A percentile compares a stretch with the other conserved stretches of the same genome.
phyloP scores from a whole-genome alignment of 2,329 filamentous ascomycete species.

The Cercospora zeae-maydis region DNA sequence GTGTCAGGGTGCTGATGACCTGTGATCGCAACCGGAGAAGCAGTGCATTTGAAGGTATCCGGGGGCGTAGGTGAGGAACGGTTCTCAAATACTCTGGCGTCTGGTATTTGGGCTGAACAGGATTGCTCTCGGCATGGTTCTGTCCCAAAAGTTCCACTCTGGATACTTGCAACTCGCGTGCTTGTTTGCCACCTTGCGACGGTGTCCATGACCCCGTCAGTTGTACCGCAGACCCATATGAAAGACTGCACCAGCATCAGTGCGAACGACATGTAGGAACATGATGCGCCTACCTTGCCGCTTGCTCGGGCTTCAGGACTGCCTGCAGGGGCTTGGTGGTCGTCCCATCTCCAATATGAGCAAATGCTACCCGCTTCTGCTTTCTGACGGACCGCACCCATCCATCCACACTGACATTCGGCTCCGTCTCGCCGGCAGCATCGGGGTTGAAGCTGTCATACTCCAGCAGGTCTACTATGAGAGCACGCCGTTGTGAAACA shows the following conservation, averaged over 20 bases:
- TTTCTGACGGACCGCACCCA: conserved; percentile 81
- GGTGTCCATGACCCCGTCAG: conserved; percentile 73
- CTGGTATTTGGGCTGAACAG: conserved; percentile 95
- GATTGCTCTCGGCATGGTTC: conserved; percentile 83
- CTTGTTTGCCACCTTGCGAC: conserved; percentile 64
- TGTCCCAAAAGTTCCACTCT: conserved; percentile 67
- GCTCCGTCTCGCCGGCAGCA: conserved; percentile 21
- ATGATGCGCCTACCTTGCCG: conserved; percentile 61
- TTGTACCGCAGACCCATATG: conserved; percentile 75
- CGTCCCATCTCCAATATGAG: conserved; percentile 82
- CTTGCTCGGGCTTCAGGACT: conserved; percentile 67
- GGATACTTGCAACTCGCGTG: conserved; percentile 74
- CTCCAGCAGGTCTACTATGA: conserved; percentile 30
- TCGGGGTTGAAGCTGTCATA: conserved; percentile 11
- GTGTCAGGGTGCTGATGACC: conserved; percentile 66
- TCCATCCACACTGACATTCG: conserved; percentile 57
- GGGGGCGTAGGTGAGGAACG: conserved; percentile 79
- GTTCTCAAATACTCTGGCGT: conserved; percentile 82
- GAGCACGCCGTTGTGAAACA: conserved; percentile 19
- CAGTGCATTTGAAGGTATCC: conserved; percentile 75
- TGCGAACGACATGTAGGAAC: not conserved
- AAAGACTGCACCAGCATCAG: conserved; percentile 55
- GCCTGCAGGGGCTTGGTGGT: conserved; percentile 75
- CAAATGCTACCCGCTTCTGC: conserved; percentile 80
- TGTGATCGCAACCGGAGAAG: conserved; percentile 81